These are phyloP conservation scores for Chrysosphaeria jannelii DNA, from an alignment of 2,329 filamentous ascomycete genomes.

Conservation along the genomic window DNA sequence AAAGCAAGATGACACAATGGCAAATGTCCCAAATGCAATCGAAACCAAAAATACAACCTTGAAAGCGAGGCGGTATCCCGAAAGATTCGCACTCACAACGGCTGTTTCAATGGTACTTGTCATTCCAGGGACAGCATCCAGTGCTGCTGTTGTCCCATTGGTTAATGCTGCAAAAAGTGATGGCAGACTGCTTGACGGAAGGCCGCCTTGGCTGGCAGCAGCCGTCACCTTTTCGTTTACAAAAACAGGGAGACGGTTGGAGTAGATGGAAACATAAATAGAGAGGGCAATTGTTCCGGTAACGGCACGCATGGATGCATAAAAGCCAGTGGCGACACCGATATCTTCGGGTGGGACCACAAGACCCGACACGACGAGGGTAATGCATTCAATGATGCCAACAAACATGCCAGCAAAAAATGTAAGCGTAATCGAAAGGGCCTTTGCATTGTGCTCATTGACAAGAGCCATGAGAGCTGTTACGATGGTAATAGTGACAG, in stretches of 20 bases:
- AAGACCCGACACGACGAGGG: constrained; percentile 3
- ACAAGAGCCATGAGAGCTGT: constrained; percentile 2
- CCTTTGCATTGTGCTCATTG: constrained; percentile 2
- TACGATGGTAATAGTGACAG: too few species aligned
- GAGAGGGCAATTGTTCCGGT: constrained; percentile 3
- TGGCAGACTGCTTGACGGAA: constrained; percentile 1
- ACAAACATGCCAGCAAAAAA: constrained; percentile 3
- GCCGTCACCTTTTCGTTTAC: constrained; percentile 1
- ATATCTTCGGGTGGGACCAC: constrained; percentile 3
- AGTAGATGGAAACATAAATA: constrained; percentile 3
- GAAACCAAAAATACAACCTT: too few species aligned
- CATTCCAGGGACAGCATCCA: constrained; percentile 3
- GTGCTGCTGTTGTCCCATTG: constrained; percentile 1
- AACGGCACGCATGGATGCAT: constrained; percentile 3
- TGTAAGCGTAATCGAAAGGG: constrained; percentile 2
- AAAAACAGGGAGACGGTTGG: constrained; percentile 2
- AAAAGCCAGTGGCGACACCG: constrained; percentile 3
- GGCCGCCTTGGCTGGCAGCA: constrained; percentile 1
- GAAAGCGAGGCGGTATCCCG: too few species aligned
- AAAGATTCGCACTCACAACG: too few species aligned
- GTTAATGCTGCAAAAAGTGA: constrained; percentile 1
- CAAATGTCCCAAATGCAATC: too few species aligned
- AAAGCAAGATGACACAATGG: too few species aligned
- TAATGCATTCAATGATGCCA: constrained; percentile 3
- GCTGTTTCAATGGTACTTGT: constrained; percentile 2